phyloP scores from a whole-genome alignment of 768 basidiomycete species.

The Rickenella mellea region DNA sequence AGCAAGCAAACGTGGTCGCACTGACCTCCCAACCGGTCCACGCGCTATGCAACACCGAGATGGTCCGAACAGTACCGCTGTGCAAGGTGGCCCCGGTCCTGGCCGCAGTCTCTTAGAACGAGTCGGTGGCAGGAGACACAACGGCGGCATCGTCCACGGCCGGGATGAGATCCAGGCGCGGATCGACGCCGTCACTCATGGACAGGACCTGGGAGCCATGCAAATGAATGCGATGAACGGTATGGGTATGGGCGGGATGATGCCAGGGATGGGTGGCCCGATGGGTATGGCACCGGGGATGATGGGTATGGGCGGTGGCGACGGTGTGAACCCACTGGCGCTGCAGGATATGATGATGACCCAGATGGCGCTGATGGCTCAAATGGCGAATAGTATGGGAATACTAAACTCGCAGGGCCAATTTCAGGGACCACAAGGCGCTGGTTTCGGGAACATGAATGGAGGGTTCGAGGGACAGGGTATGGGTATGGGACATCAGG shows the following conservation, averaged over 20 bases:
- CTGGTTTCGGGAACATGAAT: conserved; percentile 45
- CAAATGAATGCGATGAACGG: conserved; percentile 36
- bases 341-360: conserved; percentile 89
- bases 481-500: conserved; percentile 20
- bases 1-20: conserved; percentile 52
- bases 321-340: conserved; percentile 57
- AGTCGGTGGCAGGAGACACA: conserved; percentile 46
- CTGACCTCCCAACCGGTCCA: conserved; percentile 74
- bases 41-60: conserved; percentile 58
- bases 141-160: conserved; percentile 4
- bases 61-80: conserved; percentile 25
- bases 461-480: conserved; percentile 54
- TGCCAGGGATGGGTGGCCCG: conserved; percentile 19
- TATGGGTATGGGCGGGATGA: conserved; percentile 19
- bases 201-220: conserved; percentile 39
- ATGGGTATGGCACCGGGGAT: conserved; percentile 26
- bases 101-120: conserved; percentile 78
- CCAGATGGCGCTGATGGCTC: conserved; percentile 89
- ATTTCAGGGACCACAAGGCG: conserved; percentile 1
- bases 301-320: conserved; percentile 50
- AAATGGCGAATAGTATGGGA: conserved; percentile 80
- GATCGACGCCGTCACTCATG: conserved; percentile 62
- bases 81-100: conserved; percentile 21
- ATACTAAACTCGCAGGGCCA: conserved; percentile 46
- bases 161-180: conserved; percentile 68